These are phyloP conservation scores for Kregervanrija delftensis DNA, from an alignment of 805 yeast species.

Conservation along the genomic window DNA sequence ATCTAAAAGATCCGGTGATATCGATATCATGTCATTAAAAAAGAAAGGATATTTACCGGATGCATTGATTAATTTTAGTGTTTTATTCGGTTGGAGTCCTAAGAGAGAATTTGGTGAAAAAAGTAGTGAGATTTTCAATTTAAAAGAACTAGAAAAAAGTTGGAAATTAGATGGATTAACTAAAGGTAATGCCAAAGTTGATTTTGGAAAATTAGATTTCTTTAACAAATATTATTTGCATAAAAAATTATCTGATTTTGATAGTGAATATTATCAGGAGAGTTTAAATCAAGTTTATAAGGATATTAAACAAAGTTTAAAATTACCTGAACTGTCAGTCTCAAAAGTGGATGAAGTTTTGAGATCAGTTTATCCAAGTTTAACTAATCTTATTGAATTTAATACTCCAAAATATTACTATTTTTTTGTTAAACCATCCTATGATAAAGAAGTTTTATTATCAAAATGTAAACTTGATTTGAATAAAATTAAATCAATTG, in stretches of 20 bases:
- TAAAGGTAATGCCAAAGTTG: slow-evolving; percentile 91
- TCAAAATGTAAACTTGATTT: slow-evolving; percentile 14
- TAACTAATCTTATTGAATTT: slow-evolving; percentile 51
- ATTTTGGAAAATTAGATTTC: slow-evolving; percentile 61
- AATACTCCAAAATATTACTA: slow-evolving; percentile 36
- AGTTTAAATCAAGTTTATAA: slow-evolving; percentile 27
- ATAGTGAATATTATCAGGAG: slow-evolving; percentile 29
- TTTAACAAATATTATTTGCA: slow-evolving; percentile 71
- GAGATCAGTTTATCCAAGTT: slow-evolving; percentile 36
- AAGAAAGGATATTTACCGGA: slow-evolving; percentile 72
- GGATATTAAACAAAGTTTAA: slow-evolving; percentile 1
- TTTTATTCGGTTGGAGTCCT: slow-evolving; percentile 94
- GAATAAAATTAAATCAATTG: neutral
- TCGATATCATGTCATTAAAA: slow-evolving; percentile 55
- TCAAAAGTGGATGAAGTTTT: slow-evolving; percentile 37
- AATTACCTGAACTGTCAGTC: slow-evolving; percentile 12
- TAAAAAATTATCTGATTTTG: slow-evolving; percentile 29
- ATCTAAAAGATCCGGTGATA: slow-evolving; percentile 81
- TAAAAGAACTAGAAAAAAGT: slow-evolving; percentile 42
- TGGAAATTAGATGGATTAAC: slow-evolving; percentile 74
- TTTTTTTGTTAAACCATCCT: slow-evolving; percentile 36
- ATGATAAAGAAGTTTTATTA: slow-evolving; percentile 13
- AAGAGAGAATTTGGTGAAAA: slow-evolving; percentile 45
- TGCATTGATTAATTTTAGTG: slow-evolving; percentile 80
- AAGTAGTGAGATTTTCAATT: slow-evolving; percentile 42